phyloP scores from a whole-genome alignment of 75 land plant genomes.

The Chamaecyparis obtusa region DNA sequence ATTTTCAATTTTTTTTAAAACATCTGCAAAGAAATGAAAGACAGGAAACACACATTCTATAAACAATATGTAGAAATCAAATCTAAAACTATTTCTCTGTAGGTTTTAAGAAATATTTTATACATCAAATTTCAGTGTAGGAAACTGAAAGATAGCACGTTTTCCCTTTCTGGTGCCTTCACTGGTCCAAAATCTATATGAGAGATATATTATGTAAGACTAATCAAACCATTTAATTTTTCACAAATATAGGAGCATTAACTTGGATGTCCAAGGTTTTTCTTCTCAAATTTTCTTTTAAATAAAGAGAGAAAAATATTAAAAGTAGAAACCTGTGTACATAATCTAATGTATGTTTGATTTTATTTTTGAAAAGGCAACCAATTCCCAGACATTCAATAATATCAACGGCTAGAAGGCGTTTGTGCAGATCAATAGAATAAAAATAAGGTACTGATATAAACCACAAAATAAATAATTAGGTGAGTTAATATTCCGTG shows the following conservation, averaged over 20 bases:
- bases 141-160: neutral
- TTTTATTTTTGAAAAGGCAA: conserved; percentile 17
- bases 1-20: neutral
- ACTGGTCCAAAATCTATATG: neutral
- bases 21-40: no score
- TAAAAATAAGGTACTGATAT: neutral
- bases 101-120: neutral
- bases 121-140: neutral
- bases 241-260: no score
- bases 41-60: no score
- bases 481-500: no score
- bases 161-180: neutral
- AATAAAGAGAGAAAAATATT: neutral
- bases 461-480: no score
- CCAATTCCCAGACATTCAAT: conserved; percentile 34
- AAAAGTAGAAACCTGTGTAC: conserved; percentile 15
- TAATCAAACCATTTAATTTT: neutral
- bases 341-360: conserved; percentile 15
- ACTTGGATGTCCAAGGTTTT: neutral
- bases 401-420: conserved; percentile 41
- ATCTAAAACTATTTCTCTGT: no score
- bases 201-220: neutral
- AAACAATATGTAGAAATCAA: no score
- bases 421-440: conserved; percentile 29
- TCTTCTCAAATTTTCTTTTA: no score